These are phyloP conservation scores for Triticum dicoccoides DNA, from an alignment of 176 grass and related monocot genomes.

Conservation along the genomic window DNA sequence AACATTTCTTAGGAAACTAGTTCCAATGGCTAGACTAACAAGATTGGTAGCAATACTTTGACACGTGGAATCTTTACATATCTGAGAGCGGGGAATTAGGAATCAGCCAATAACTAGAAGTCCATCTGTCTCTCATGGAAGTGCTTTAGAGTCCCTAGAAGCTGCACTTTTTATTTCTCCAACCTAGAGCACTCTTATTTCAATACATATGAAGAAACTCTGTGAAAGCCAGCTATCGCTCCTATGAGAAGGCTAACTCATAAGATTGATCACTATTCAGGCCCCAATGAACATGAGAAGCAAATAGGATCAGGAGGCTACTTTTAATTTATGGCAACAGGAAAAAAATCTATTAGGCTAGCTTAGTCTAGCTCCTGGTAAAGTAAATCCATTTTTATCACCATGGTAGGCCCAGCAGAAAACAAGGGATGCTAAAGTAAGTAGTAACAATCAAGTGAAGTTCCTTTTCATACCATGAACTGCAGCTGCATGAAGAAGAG, in stretches of 20 bases:
- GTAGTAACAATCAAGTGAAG: background rate
- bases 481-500: background rate
- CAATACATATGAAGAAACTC: too few relatives aligned
- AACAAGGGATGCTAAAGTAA: background rate
- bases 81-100: background rate
- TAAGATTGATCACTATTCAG: too few relatives aligned
- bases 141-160: too few relatives aligned
- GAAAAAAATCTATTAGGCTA: too few relatives aligned
- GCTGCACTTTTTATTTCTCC: background rate
- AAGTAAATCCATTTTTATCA: background rate
- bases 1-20: too few relatives aligned
- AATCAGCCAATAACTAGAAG: too few relatives aligned
- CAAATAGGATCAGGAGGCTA: too few relatives aligned
- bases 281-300: too few relatives aligned
- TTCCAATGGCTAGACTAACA: background rate
- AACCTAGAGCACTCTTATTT: background rate
- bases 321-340: too few relatives aligned
- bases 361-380: background rate
- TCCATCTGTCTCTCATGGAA: too few relatives aligned
- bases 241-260: too few relatives aligned
- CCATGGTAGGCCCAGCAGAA: background rate
- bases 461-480: background rate
- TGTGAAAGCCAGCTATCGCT: too few relatives aligned
- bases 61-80: background rate
- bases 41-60: background rate